Percentiles rank a stretch among this genome's conserved stretches.
Conservation (phyloP, 306 rosid genomes). For the Pachyrhizus erosus region DNA sequence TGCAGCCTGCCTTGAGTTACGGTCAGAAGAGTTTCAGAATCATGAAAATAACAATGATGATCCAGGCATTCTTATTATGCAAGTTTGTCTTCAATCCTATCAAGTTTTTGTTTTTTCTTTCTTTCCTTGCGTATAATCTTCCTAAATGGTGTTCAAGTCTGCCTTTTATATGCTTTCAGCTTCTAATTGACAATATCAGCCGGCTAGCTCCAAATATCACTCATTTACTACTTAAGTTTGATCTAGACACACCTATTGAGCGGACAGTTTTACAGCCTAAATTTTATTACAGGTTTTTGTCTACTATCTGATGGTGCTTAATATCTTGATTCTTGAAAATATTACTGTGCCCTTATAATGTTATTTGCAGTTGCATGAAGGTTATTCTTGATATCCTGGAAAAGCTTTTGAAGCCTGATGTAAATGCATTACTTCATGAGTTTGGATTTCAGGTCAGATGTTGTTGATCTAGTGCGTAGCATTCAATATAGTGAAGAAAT, state of each 20-base stretch:
- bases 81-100: slow-evolving; percentile 55
- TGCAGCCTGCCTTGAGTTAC: slow-evolving; percentile 96
- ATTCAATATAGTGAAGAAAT: not conserved
- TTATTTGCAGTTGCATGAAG: slow-evolving; percentile 87
- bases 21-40: slow-evolving; percentile 77
- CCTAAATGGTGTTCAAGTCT: slow-evolving; percentile 6
- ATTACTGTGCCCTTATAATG: slow-evolving; percentile 35
- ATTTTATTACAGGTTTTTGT: slow-evolving; percentile 86
- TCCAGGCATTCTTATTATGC: slow-evolving; percentile 94
- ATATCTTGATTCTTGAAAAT: slow-evolving; percentile 22
- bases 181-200: slow-evolving; percentile 86
- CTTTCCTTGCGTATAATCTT: slow-evolving; percentile 11
- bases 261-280: slow-evolving; percentile 87
- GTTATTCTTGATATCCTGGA: slow-evolving; percentile 92
- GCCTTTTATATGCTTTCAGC: slow-evolving; percentile 61
- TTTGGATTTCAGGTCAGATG: slow-evolving; percentile 92
- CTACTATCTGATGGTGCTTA: slow-evolving; percentile 23
- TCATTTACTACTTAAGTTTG: slow-evolving; percentile 89
- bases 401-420: slow-evolving; percentile 82
- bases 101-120: slow-evolving; percentile 19
- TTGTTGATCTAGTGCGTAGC: slow-evolving; percentile 33
- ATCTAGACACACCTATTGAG: slow-evolving; percentile 80
- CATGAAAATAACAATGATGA: slow-evolving; percentile 76
- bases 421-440: slow-evolving; percentile 85
- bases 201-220: slow-evolving; percentile 92